These are phyloP conservation scores for Cicer yamashitae DNA, from an alignment of 306 rosid genomes.

Conservation along the genomic window DNA sequence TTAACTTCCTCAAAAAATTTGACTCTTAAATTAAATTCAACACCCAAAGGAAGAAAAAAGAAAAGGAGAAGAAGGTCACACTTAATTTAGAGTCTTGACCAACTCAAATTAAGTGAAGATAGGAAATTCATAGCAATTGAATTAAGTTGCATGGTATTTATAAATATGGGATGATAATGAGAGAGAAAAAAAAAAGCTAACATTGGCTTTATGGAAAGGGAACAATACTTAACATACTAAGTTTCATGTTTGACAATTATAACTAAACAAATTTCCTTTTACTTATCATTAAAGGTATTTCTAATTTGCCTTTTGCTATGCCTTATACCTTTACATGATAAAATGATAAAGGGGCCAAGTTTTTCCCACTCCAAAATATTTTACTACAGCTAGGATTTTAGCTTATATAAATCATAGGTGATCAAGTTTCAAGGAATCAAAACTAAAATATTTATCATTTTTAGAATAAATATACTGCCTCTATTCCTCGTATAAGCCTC, in stretches of 20 bases:
- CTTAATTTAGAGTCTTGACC: not conserved
- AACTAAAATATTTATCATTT: too few relatives aligned
- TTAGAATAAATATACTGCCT: too few relatives aligned
- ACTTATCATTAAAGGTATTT: conserved; percentile 34
- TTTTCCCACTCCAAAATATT: not conserved
- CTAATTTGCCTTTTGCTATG: conserved; percentile 37
- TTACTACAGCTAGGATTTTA: too few relatives aligned
- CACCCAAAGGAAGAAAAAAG: not conserved
- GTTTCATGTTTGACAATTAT: conserved; percentile 49
- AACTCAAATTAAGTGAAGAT: not conserved
- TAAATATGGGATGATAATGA: conserved; percentile 33
- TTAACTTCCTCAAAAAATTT: not conserved
- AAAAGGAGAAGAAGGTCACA: not conserved
- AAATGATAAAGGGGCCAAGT: not conserved
- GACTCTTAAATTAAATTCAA: not conserved
- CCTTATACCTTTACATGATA: conserved; percentile 36
- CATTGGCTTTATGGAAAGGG: conserved; percentile 38
- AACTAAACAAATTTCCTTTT: conserved; percentile 28
- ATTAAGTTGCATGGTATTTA: conserved; percentile 30
- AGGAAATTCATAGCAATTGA: not conserved
- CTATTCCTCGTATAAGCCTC: too few relatives aligned
- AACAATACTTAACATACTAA: conserved; percentile 47
- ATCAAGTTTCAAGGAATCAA: too few relatives aligned
- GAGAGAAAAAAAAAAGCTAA: conserved; percentile 32
- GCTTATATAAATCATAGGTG: too few relatives aligned